These are phyloP conservation scores for Globisporangium nagaii DNA, from an alignment of 352 stramenopile genomes.

Conservation along the genomic window DNA sequence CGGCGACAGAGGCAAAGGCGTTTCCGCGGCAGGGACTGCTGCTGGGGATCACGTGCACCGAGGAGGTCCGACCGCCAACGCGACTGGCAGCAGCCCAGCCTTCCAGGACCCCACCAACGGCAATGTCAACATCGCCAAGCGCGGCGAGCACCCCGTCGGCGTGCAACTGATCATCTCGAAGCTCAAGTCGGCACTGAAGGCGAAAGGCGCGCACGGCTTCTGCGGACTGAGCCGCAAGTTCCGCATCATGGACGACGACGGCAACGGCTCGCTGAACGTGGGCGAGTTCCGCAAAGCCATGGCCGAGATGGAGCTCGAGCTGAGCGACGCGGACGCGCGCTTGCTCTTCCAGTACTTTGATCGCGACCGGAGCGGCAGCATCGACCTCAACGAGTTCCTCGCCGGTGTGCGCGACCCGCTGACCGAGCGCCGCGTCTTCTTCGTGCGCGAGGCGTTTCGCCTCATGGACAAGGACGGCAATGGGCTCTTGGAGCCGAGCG, in stretches of 20 bases:
- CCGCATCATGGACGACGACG: conserved; percentile 72
- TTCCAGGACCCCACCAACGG: background rate
- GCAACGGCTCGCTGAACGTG: conserved; percentile 64
- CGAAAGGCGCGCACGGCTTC: conserved; percentile 63
- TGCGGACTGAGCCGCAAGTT: conserved; percentile 74
- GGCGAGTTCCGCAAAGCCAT: conserved; percentile 73
- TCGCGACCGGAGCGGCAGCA: conserved; percentile 58
- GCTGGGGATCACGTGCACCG: background rate
- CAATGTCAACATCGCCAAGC: conserved; percentile 11
- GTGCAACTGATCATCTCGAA: conserved; percentile 53
- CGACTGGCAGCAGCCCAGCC: background rate
- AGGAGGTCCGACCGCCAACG: background rate
- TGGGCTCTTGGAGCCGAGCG: conserved; percentile 64
- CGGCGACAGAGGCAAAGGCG: background rate
- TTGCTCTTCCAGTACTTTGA: conserved; percentile 85
- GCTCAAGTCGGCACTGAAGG: conserved; percentile 44
- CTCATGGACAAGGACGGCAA: conserved; percentile 79
- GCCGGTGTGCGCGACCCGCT: conserved; percentile 71
- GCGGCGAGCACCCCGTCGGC: conserved; percentile 33
- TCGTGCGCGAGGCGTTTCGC: conserved; percentile 79
- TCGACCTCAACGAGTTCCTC: conserved; percentile 88
- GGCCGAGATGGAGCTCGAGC: conserved; percentile 42
- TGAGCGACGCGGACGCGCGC: conserved; percentile 51
- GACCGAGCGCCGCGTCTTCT: conserved; percentile 50
- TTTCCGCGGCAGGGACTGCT: background rate